Base-by-base conservation (phyloP, 306 rosid genomes). In the Canavalia ensiformis region DNA sequence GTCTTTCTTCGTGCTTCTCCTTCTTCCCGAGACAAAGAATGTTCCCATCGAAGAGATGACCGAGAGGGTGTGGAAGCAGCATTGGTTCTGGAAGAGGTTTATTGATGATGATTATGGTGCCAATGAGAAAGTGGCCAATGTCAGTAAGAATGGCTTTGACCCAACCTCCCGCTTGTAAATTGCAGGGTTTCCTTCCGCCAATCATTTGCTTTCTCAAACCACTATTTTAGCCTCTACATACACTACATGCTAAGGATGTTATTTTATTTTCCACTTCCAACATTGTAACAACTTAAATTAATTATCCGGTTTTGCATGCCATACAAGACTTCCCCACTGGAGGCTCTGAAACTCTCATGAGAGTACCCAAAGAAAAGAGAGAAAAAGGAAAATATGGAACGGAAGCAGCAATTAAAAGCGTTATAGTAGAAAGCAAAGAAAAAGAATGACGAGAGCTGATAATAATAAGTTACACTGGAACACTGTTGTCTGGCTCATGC, bases 401-500 rank as follows among this genome's bases (percentile, higher is more conserved):
- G 12, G 13, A 66, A 66, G 42, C 72, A 42, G n/a, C 35, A 66
- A 18, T 41, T 2, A 3, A 37, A 35, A 44, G 9, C 8, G 7
- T 18, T 3, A 68, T 11, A 12, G 1, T 63, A 35, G 4, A 10
- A 4, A 44, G 73, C 4, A 42, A n/a, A n/a, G 49, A 65, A 66
- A 18, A 47, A 63, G 69, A 63, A 64, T 45, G 5, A 35, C 28
- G 64, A 30, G 1, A 35, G 13, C 49, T 6, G 3, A 49, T 65
- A 64, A 64, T 11, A 30, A 64, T 41, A 25, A 42, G 54, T 28
- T 42, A 44, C 13, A 42, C 55, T 96, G 99, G 99, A 96, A 88
- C 87, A 86, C 97, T 1, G 31, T 96, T 45, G 99, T 96, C 54
- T 96, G 99, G 99, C 93, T 96, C 60, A 96, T 96, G 99, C 97